These are phyloP conservation scores for Aureobasidium lini DNA, from an alignment of 2,329 filamentous ascomycete genomes.

Conservation along the genomic window DNA sequence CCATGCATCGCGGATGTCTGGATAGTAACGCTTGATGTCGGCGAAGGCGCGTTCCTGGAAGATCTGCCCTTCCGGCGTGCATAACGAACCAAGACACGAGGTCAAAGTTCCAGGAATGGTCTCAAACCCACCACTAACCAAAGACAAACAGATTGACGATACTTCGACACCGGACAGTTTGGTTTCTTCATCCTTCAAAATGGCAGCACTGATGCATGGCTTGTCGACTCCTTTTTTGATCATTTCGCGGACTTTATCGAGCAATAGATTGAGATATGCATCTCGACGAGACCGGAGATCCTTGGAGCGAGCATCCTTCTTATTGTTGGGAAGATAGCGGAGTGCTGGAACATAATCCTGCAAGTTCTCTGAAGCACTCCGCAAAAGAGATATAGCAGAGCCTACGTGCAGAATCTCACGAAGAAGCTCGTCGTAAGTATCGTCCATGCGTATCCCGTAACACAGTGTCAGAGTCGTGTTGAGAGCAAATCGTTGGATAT, in stretches of 20 bases:
- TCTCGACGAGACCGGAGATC: conserved; percentile 43
- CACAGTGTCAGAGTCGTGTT: conserved; percentile 49
- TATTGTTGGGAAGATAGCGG: conserved; percentile 45
- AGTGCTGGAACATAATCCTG: conserved; percentile 48
- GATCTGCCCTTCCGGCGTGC: conserved; percentile 40
- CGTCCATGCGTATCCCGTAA: conserved; percentile 50
- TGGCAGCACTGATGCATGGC: conserved; percentile 47
- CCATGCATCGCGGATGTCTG: conserved; percentile 42
- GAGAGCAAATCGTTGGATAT: conserved; percentile 47
- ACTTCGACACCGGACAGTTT: conserved; percentile 48
- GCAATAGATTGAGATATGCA: conserved; percentile 42
- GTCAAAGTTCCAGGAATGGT: conserved; percentile 49
- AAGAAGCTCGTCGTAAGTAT: conserved; percentile 44
- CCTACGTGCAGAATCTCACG: conserved; percentile 48
- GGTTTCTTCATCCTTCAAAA: conserved; percentile 48
- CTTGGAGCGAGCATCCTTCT: conserved; percentile 42
- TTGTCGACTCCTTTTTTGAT: conserved; percentile 46
- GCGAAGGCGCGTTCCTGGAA: conserved; percentile 48
- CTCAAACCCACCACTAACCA: conserved; percentile 49
- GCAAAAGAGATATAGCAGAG: conserved; percentile 43
- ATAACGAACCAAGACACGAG: conserved; percentile 44
- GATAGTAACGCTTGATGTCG: conserved; percentile 44
- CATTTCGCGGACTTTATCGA: conserved; percentile 46
- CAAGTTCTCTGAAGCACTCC: conserved; percentile 46
- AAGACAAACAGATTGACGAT: conserved; percentile 45